Evolutionary conservation across 768 basidiomycete species (phyloP).

Genomic region (Hygrophorus russula): DNA sequence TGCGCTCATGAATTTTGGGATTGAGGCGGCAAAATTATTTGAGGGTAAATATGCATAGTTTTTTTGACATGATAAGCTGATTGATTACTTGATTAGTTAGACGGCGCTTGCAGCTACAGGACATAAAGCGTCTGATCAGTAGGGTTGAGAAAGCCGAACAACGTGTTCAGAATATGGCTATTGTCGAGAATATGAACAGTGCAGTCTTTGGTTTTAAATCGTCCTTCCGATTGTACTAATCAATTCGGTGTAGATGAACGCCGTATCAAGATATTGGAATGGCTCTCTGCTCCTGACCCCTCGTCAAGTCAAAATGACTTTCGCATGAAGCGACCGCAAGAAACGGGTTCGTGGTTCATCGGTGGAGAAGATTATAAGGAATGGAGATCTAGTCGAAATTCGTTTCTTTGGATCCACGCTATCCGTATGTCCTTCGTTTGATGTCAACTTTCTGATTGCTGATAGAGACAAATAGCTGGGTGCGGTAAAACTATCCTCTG

Average conservation of each 20-base stretch:
- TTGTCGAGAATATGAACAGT: neutral
- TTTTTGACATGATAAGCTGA: too few species aligned
- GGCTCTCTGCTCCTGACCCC: neutral
- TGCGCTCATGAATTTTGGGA: too few species aligned
- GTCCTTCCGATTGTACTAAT: neutral
- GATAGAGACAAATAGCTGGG: conserved; percentile 2
- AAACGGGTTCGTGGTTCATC: neutral
- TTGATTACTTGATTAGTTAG: too few species aligned
- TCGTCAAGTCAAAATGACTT: neutral
- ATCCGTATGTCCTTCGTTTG: neutral
- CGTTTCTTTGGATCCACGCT: neutral
- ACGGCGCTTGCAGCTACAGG: too few species aligned
- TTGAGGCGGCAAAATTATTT: neutral
- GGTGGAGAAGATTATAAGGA: neutral
- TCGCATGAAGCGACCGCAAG: neutral
- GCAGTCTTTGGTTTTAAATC: neutral
- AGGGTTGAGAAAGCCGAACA: too few species aligned
- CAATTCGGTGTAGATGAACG: neutral
- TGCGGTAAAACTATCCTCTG: conserved; percentile 5
- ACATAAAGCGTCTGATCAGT: too few species aligned
- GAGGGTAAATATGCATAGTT: neutral
- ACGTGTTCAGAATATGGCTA: neutral
- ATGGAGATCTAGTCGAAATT: neutral
- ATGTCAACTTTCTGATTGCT: neutral
- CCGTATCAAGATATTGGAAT: neutral